Percentiles rank a stretch among this genome's conserved stretches.
These are phyloP conservation scores for Coleophoma cylindrospora DNA, from an alignment of 2,329 filamentous ascomycete genomes.

Conservation along the genomic window DNA sequence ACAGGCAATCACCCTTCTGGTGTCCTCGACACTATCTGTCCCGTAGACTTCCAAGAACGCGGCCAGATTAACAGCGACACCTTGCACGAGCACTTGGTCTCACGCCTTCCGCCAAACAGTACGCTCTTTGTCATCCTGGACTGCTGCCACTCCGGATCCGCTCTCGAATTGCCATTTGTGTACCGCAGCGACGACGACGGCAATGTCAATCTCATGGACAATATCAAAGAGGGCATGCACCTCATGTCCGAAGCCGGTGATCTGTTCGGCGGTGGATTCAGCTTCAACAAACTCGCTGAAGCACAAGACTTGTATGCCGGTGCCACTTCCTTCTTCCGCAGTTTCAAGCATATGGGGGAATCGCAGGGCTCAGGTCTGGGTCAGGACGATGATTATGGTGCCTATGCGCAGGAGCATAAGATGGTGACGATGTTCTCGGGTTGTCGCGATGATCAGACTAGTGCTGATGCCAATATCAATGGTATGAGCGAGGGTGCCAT, in stretches of 20 bases:
- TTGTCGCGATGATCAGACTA: conserved; percentile 34
- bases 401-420: conserved; percentile 30
- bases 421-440: conserved; percentile 36
- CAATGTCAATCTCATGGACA: conserved; percentile 49
- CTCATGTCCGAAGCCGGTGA: conserved; percentile 43
- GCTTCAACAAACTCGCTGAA: conserved; percentile 38
- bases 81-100: conserved; percentile 47
- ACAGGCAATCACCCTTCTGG: conserved; percentile 33
- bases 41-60: conserved; percentile 43
- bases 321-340: conserved; percentile 48
- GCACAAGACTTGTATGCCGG: conserved; percentile 47
- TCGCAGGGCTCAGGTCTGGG: conserved; percentile 36
- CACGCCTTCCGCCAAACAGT: conserved; percentile 41
- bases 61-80: conserved; percentile 49
- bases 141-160: conserved; percentile 57
- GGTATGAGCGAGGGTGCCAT: conserved; percentile 30
- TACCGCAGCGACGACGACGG: conserved; percentile 52
- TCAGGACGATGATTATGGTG: conserved; percentile 38
- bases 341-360: conserved; percentile 41
- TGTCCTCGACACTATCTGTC: conserved; percentile 47
- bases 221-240: conserved; percentile 43
- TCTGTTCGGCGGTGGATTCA: conserved; percentile 45
- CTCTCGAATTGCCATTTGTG: conserved; percentile 52
- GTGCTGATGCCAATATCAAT: conserved; percentile 32
- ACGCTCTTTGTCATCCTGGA: conserved; percentile 53